Conservation (phyloP, 179 eudicot genomes). For the Gypsophila paniculata region DNA sequence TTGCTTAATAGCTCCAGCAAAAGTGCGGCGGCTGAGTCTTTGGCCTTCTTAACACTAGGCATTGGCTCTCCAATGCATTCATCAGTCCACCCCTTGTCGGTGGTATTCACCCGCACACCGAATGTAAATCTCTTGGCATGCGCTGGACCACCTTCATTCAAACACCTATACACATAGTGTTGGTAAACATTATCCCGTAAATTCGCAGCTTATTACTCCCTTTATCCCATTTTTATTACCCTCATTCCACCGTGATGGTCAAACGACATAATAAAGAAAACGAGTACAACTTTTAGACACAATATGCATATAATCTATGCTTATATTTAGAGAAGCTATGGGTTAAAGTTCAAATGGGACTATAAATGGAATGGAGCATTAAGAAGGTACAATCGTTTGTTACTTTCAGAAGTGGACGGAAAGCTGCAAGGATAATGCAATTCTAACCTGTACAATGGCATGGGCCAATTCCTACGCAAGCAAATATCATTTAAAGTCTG, state of each 20-base stretch:
- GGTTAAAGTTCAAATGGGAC: no score
- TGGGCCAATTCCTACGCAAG: conserved; percentile 96
- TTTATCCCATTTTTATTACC: no score
- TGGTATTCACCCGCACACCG: conserved; percentile 82
- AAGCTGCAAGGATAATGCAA: neutral
- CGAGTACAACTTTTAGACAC: neutral
- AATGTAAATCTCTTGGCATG: conserved; percentile 93
- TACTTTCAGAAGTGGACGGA: neutral
- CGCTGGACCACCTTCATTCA: conserved; percentile 95
- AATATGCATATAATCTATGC: neutral
- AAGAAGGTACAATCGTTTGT: no score
- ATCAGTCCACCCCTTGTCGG: conserved; percentile 88
- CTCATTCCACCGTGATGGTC: neutral
- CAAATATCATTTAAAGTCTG: conserved; percentile 96
- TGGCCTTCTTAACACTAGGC: conserved; percentile 99
- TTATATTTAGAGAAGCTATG: neutral
- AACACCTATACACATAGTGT: conserved; percentile 48
- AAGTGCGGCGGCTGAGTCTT: conserved; percentile 93
- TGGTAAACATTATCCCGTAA: neutral
- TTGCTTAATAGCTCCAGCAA: conserved; percentile 79
- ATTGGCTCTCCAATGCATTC: conserved; percentile 97
- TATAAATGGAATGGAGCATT: neutral
- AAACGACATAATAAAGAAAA: neutral
- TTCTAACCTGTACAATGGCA: conserved; percentile 85
- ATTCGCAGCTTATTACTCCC: neutral